Base-by-base conservation (phyloP, 1,284 basidiomycete species). In the Pascua guehoae region DNA sequence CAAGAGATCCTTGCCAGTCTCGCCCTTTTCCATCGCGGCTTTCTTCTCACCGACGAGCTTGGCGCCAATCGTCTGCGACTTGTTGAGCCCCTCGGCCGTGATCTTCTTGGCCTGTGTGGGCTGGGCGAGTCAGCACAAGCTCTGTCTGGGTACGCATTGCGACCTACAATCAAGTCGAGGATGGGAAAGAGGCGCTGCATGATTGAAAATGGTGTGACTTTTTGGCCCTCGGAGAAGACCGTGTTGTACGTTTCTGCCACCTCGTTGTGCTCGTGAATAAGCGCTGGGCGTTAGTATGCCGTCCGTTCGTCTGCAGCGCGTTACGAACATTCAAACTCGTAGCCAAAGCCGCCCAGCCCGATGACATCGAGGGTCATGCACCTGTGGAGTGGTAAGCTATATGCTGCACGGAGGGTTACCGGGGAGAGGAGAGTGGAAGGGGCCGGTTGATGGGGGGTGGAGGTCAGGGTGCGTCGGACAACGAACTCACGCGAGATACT, bases 291-390 rank as follows among this genome's bases (percentile, higher is more conserved):
- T 32, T 7, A 32, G 24, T 7, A 7, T 7, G 24, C 24, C 24
- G 24, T 32, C 24, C 7, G 7, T 32, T 32, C 24, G 41, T n/a
- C 12, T 41, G 41, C 8, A n/a, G 17, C 24, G 24, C 24, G 3
- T 32, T n/a, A 41, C 56, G 37, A 38, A 53, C 56, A 46, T 15
- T 54, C 24, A 69, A 86, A 85, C 11, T 74, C 61, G 72, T 86
- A 86, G 18, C 81, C 84, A 60, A 86, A 86, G 11, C 84, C 84
- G 32, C 86, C 84, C 44, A 84, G 77, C 11, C 85, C 85, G 51
- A 89, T 86, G 49, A 85, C 80, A 63, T 88, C 87, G 12, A 87
- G 77, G 1, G 85, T 85, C 10, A 84, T 81, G 17, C 82, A 80
- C 2, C 79, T 32, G 7, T 4, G 24, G 24, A 32, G n/a, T 32